These are phyloP conservation scores for Ogataea populi-albae DNA, from an alignment of 805 yeast genomes.

Conservation along the genomic window DNA sequence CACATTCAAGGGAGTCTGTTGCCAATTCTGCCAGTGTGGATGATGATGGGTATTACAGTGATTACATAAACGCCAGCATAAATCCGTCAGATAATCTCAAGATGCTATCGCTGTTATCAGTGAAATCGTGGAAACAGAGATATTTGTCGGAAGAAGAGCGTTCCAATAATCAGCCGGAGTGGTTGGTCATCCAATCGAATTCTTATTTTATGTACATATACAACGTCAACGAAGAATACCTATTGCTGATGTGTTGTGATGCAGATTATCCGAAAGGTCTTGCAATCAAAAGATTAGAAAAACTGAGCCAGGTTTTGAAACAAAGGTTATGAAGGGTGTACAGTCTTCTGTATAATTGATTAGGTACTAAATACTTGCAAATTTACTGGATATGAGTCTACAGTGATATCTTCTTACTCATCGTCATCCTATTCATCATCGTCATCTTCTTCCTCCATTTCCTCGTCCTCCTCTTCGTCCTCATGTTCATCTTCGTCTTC, in stretches of 20 bases:
- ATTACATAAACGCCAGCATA: constrained; percentile 29
- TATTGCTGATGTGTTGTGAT: constrained; percentile 29
- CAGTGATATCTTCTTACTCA: background rate
- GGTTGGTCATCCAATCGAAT: constrained; percentile 29
- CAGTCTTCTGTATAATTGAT: too few species aligned
- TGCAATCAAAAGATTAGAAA: constrained; percentile 27
- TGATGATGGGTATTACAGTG: constrained; percentile 15
- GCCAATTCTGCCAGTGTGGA: constrained; percentile 1
- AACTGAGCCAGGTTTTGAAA: constrained; percentile 10
- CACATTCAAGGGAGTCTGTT: constrained; percentile 1
- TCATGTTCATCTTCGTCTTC: constrained; percentile 27
- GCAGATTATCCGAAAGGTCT: constrained; percentile 29
- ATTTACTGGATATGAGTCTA: too few species aligned
- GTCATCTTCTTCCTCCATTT: constrained; percentile 7
- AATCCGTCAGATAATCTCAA: constrained; percentile 32
- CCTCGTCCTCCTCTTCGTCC: constrained; percentile 27
- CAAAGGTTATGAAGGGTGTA: constrained; percentile 2
- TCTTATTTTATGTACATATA: constrained; percentile 23
- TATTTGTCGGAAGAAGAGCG: background rate
- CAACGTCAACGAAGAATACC: constrained; percentile 20
- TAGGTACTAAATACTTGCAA: too few species aligned
- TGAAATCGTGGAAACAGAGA: constrained; percentile 27
- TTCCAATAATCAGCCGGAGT: constrained; percentile 9
- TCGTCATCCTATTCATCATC: constrained; percentile 2
- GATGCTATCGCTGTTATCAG: constrained; percentile 29